Evolutionary conservation across 176 grass and related monocot species (phyloP), one percentile per base, ranked within the genome.

Genomic region (Carex kokanica): DNA sequence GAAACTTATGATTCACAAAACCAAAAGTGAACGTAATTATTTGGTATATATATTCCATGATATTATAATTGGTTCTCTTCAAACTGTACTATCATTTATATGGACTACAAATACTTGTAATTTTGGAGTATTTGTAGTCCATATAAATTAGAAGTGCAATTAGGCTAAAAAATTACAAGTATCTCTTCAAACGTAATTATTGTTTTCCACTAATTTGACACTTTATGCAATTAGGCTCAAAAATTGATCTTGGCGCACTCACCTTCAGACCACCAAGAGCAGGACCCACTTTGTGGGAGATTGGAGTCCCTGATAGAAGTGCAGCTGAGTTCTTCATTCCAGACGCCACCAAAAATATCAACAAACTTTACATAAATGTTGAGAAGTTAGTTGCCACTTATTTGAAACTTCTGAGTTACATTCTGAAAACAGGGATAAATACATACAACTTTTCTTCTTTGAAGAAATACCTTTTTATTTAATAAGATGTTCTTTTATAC

Each of bases 261-360:
- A 79, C 91, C 16, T 97, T 92, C 71, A 51, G 74, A 80, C 88
- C 94, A 2, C 90, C 92, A n/a, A 94, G 92, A 49, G 84, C 81
- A 67, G 92, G 88, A 5, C 92, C 87, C 0, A 98, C 92, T 6
- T 36, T 94, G 0, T 94, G 94, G 92, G 92, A 94, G 84, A 94
- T 97, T 13, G 94, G 94, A 1, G 69, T 94, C 1, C 92, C 94
- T 1, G 90, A 97, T 45, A 75, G 94, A 47, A 92, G 84, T 1
- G 94, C 94, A 0, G 83, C 88, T 1, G 94, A 97, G 81, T 94
- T 97, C 83, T 92, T 88, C 47, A 24, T 94, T 58, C 95, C 94
- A 5, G 87, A 94, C 10, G 53, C 84, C 2, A 83, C 86, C 6
- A 64, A 77, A 78, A 89, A 86, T 71, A 1, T 84, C 6, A 97